Evolutionary conservation across 1,284 basidiomycete species (phyloP).

Genomic region (Leccinum variabile): DNA sequence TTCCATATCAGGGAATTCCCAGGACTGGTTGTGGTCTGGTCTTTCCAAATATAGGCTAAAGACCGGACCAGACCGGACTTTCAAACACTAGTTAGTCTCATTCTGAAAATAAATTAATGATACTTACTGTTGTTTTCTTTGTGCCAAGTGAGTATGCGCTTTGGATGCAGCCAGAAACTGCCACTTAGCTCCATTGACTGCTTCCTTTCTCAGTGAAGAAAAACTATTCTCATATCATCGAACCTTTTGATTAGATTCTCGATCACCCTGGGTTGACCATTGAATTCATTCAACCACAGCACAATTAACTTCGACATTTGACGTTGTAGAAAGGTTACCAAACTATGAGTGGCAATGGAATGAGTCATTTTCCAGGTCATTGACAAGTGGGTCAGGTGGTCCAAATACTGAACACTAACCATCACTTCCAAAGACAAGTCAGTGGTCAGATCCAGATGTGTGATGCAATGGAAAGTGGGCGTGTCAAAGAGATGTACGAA

Average conservation of each 20-base stretch:
- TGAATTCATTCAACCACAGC: not conserved
- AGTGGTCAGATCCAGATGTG: constrained; percentile 1
- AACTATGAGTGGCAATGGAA: not conserved
- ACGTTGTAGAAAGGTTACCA: not conserved
- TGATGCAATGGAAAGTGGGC: not conserved
- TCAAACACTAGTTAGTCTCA: not conserved
- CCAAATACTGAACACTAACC: not conserved
- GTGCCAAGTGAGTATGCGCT: not conserved
- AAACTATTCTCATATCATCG: not conserved
- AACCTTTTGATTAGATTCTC: not conserved
- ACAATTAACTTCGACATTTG: not conserved
- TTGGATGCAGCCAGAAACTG: not conserved
- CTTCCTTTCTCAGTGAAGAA: not conserved
- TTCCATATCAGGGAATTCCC: too few species aligned
- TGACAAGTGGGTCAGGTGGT: constrained; percentile 3
- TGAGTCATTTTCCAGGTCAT: constrained; percentile 1
- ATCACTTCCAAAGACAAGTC: not conserved
- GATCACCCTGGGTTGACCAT: not conserved
- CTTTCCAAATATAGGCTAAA: too few species aligned
- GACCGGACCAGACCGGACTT: too few species aligned
- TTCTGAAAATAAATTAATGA: not conserved
- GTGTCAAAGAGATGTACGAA: constrained; percentile 1
- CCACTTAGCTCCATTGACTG: not conserved
- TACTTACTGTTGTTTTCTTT: constrained; percentile 6
- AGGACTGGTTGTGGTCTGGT: too few species aligned